Conservation (phyloP, 495 filamentous ascomycete species). For the Collariella sp. region DNA sequence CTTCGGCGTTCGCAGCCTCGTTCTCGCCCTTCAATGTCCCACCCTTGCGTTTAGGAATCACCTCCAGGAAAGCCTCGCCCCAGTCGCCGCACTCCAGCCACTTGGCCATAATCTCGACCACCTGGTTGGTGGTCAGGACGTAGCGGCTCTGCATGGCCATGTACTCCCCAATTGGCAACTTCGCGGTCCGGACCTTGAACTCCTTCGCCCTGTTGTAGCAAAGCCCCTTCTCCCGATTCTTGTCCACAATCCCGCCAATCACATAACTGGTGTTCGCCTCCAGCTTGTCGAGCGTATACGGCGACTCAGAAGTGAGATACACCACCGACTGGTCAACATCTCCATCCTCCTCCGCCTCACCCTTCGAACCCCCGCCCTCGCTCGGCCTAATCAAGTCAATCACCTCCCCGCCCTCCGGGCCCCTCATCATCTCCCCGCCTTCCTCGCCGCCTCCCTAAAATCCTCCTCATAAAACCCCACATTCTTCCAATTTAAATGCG, state of each 20-base stretch:
- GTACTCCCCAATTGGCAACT: conserved; percentile 84
- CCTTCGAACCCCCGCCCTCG: conserved; percentile 16
- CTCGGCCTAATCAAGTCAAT: conserved; percentile 45
- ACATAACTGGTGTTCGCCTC: conserved; percentile 85
- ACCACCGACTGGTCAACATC: conserved; percentile 48
- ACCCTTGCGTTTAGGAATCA: conserved; percentile 80
- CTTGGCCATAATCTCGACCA: conserved; percentile 87
- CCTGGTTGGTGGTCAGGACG: conserved; percentile 88
- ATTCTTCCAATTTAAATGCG: conserved; percentile 70
- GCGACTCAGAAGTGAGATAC: conserved; percentile 82
- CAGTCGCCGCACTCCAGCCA: conserved; percentile 87
- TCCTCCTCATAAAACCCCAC: conserved; percentile 61
- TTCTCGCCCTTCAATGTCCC: conserved; percentile 44
- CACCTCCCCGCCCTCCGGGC: conserved; percentile 41
- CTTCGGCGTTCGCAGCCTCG: conserved; percentile 22
- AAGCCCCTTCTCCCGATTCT: conserved; percentile 87
- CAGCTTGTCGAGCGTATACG: conserved; percentile 67
- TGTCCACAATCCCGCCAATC: conserved; percentile 89
- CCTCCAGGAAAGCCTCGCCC: conserved; percentile 76
- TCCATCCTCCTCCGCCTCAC: conserved; percentile 26
- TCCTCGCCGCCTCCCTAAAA: conserved; percentile 53
- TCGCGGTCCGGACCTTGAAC: conserved; percentile 73
- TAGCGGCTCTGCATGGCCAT: conserved; percentile 78
- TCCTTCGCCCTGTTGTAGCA: conserved; percentile 77
- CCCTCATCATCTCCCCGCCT: conserved; percentile 53